These are phyloP conservation scores for Anacardium occidentale DNA, from an alignment of 345 rosid genomes.

Conservation along the genomic window DNA sequence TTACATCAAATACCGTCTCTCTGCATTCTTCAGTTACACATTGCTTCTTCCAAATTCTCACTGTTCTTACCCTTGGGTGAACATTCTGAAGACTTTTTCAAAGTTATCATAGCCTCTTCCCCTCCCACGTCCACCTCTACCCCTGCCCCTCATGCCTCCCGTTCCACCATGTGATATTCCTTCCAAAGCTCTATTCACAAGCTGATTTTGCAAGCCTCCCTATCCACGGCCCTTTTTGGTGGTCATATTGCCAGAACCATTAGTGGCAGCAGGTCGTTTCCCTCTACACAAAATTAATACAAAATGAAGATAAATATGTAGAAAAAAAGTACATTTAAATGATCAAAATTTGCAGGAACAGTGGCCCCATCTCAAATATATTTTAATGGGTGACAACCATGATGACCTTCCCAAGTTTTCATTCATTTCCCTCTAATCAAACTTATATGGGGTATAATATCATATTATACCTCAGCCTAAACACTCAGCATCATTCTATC, in stretches of 20 bases:
- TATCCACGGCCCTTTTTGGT: constrained; percentile 72
- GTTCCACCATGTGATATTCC: constrained; percentile 82
- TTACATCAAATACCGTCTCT: constrained; percentile 23
- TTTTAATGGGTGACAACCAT: not conserved
- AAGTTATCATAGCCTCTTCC: constrained; percentile 53
- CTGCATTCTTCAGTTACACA: constrained; percentile 5
- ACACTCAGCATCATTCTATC: not conserved
- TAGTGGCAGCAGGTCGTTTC: constrained; percentile 68
- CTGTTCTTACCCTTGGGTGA: not conserved
- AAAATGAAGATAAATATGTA: constrained; percentile 4
- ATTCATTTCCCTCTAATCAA: not conserved
- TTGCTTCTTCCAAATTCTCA: constrained; percentile 5
- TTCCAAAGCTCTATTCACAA: constrained; percentile 83
- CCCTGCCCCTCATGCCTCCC: constrained; percentile 60
- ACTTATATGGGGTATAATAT: not conserved
- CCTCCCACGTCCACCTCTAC: constrained; percentile 70
- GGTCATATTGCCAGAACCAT: constrained; percentile 48
- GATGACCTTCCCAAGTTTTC: not conserved
- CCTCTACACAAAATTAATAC: constrained; percentile 42
- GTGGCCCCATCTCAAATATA: not conserved
- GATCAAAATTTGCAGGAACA: not conserved
- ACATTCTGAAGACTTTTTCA: too few species aligned
- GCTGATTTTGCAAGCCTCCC: constrained; percentile 69
- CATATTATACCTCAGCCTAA: not conserved
- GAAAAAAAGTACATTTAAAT: not conserved